These are phyloP conservation scores for Brassica rapa DNA, from an alignment of 345 rosid species.

Conservation along the genomic window DNA sequence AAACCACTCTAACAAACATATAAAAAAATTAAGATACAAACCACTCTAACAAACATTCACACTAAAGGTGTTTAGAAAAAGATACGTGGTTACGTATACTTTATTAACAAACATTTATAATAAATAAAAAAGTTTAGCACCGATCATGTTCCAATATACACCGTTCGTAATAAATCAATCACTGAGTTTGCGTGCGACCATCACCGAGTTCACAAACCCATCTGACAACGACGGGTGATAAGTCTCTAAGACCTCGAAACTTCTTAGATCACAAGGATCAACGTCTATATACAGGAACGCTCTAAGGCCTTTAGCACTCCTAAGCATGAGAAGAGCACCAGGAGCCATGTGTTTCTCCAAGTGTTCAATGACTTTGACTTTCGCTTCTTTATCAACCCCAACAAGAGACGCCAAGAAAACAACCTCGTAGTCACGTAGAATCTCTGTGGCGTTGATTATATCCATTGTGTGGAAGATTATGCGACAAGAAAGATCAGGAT, in stretches of 20 bases:
- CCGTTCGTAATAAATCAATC: background rate
- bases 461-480: conserved; percentile 3
- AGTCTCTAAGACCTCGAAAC: conserved; percentile 4
- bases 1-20: background rate
- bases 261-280: conserved; percentile 10
- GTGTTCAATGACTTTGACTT: conserved; percentile 10
- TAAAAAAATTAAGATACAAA: background rate
- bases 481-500: background rate
- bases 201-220: conserved; percentile 20
- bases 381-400: background rate
- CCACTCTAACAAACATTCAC: background rate
- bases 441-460: conserved; percentile 7
- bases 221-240: conserved; percentile 12
- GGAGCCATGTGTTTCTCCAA: conserved; percentile 13
- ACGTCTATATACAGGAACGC: conserved; percentile 9
- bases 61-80: background rate
- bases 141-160: background rate
- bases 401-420: conserved; percentile 16
- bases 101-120: background rate
- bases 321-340: conserved; percentile 5
- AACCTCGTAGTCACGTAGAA: conserved; percentile 1
- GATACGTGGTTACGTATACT: background rate
- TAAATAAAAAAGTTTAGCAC: background rate
- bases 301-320: conserved; percentile 12
- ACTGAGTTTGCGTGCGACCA: conserved; percentile 11